A percentile compares a stretch with the other conserved stretches of the same genome.
Conservation (phyloP, 805 yeast genomes). For the Candida insectorum region DNA sequence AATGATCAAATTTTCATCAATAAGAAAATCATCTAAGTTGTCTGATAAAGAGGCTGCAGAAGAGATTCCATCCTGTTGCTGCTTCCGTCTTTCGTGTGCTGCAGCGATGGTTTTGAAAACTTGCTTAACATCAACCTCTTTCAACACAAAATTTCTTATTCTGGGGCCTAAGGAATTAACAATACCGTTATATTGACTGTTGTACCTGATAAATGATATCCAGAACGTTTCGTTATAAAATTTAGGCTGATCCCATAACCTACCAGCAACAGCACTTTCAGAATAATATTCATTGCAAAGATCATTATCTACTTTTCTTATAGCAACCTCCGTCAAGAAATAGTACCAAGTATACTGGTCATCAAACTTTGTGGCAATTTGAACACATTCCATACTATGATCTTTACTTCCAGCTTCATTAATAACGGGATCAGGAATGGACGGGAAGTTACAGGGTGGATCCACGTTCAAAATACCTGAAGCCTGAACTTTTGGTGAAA, state of each 20-base stretch:
- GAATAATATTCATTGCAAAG: conserved; percentile 32
- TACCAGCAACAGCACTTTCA: conserved; percentile 7
- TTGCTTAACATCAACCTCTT: conserved; percentile 29
- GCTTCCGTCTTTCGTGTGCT: conserved; percentile 16
- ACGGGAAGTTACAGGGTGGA: conserved; percentile 32
- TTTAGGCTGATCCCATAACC: conserved; percentile 22
- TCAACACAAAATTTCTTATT: conserved; percentile 29
- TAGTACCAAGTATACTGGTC: conserved; percentile 35
- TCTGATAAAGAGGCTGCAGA: conserved; percentile 10
- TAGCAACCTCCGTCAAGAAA: conserved; percentile 38
- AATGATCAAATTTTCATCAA: conserved; percentile 30
- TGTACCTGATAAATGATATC: conserved; percentile 26
- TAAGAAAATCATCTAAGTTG: conserved; percentile 29
- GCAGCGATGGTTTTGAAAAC: conserved; percentile 24
- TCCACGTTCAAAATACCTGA: conserved; percentile 29
- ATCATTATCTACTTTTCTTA: conserved; percentile 35
- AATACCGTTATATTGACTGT: conserved; percentile 36
- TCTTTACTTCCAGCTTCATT: conserved; percentile 11
- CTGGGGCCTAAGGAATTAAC: conserved; percentile 33
- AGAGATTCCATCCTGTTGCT: conserved; percentile 4
- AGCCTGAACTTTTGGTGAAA: conserved; percentile 29
- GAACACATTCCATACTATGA: conserved; percentile 22
- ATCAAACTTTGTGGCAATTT: conserved; percentile 22
- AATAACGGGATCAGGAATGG: conserved; percentile 22
- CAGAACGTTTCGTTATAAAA: conserved; percentile 22